phyloP scores from a whole-genome alignment of 306 rosid genomes.

The Dryas drummondii region DNA sequence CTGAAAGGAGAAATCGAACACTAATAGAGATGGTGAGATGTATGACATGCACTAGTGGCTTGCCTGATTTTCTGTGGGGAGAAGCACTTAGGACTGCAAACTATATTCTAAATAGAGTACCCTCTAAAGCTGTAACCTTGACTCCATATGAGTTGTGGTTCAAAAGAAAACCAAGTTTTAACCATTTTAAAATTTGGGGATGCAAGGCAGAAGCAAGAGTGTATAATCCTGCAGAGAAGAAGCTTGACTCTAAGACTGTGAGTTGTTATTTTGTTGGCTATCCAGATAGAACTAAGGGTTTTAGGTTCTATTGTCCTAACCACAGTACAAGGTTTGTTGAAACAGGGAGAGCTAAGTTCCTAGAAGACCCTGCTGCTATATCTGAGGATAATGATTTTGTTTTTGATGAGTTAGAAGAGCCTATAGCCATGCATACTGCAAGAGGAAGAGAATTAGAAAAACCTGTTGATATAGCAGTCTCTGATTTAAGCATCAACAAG shows the following conservation, averaged over 20 bases:
- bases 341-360: not conserved
- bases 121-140: fast-evolving
- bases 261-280: not conserved
- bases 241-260: not conserved
- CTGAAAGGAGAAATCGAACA: too few relatives aligned
- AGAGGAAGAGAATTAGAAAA: too few relatives aligned
- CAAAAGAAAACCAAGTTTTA: not conserved
- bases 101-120: not conserved
- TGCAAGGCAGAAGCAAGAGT: not conserved
- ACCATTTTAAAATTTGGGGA: not conserved
- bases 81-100: not conserved
- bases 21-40: too few relatives aligned
- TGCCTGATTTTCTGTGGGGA: not conserved
- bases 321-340: too few relatives aligned
- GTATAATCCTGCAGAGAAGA: not conserved
- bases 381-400: not conserved
- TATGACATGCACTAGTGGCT: too few relatives aligned
- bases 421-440: too few relatives aligned
- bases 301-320: not conserved
- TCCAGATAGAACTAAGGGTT: not conserved
- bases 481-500: too few relatives aligned
- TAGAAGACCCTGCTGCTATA: too few relatives aligned
- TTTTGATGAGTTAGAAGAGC: not conserved
- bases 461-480: too few relatives aligned
- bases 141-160: not conserved